A percentile compares a stretch with the other conserved stretches of the same genome.
Evolutionary conservation across 495 filamentous ascomycete species (phyloP).

Genomic region (Trichoderma orchidacearum): DNA sequence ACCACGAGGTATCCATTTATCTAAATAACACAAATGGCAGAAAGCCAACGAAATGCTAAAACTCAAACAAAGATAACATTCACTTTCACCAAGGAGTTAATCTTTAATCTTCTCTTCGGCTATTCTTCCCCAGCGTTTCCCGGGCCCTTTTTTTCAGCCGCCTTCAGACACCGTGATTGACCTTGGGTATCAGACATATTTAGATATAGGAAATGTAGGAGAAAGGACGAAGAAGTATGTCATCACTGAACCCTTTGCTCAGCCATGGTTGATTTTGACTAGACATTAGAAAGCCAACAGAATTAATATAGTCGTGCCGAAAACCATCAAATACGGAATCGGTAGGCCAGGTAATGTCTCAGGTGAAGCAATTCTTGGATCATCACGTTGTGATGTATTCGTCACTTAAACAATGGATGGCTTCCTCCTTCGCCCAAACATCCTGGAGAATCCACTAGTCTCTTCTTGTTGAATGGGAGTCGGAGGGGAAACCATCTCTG

Average conservation of each 20-base stretch:
- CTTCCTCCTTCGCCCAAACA: not conserved
- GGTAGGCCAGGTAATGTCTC: no score
- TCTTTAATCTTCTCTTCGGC: no score
- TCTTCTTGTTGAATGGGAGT: not conserved
- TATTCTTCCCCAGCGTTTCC: not conserved
- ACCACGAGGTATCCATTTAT: not conserved
- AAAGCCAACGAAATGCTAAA: no score
- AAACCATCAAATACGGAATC: not conserved
- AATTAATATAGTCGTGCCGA: not conserved
- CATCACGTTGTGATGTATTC: no score
- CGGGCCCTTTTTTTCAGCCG: not conserved
- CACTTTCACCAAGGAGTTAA: no score
- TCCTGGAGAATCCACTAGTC: not conserved
- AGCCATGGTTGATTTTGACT: no score
- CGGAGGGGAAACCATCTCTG: not conserved
- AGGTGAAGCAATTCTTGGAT: no score
- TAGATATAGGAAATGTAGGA: no score
- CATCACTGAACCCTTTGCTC: no score
- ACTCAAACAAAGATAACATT: no score
- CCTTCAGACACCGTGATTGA: not conserved
- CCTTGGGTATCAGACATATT: not conserved
- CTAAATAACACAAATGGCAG: not conserved
- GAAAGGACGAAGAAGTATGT: no score
- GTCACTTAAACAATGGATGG: not conserved
- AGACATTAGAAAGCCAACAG: no score